phyloP scores from a whole-genome alignment of 352 stramenopile species.

The Globisporangium paroecandrum region DNA sequence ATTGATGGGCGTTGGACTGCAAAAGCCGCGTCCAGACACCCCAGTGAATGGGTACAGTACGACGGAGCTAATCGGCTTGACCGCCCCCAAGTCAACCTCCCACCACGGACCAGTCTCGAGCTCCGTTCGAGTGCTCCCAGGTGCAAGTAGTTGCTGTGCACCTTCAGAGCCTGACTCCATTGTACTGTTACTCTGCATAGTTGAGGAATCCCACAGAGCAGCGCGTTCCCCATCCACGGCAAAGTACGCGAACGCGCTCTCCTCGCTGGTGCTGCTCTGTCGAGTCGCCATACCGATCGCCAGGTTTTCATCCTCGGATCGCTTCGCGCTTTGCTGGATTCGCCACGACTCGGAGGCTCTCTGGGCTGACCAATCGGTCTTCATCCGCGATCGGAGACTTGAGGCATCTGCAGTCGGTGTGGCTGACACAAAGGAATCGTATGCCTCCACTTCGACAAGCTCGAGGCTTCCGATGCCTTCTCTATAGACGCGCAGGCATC shows the following conservation, averaged over 20 bases:
- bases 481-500: slow-evolving; percentile 52
- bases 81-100: slow-evolving; percentile 58
- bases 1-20: neutral
- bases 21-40: slow-evolving; percentile 34
- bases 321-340: slow-evolving; percentile 44
- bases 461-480: slow-evolving; percentile 30
- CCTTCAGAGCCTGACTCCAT: neutral
- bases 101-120: slow-evolving; percentile 53
- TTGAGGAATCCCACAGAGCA: slow-evolving; percentile 37
- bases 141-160: slow-evolving; percentile 12
- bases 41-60: slow-evolving; percentile 53
- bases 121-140: slow-evolving; percentile 49
- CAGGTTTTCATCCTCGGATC: slow-evolving; percentile 61
- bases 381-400: slow-evolving; percentile 43
- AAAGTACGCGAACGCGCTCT: slow-evolving; percentile 35
- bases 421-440: slow-evolving; percentile 40
- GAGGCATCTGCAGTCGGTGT: slow-evolving; percentile 40
- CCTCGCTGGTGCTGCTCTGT: slow-evolving; percentile 53
- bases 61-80: slow-evolving; percentile 42
- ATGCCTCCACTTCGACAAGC: slow-evolving; percentile 57
- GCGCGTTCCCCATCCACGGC: slow-evolving; percentile 44
- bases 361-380: slow-evolving; percentile 40
- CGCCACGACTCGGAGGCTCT: slow-evolving; percentile 43
- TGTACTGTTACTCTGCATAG: slow-evolving; percentile 15
- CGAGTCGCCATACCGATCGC: slow-evolving; percentile 51